Percentiles rank a stretch among this genome's conserved stretches.
These are phyloP conservation scores for Helotiales sp. DNA, from an alignment of 2,329 filamentous ascomycete species.

Conservation along the genomic window DNA sequence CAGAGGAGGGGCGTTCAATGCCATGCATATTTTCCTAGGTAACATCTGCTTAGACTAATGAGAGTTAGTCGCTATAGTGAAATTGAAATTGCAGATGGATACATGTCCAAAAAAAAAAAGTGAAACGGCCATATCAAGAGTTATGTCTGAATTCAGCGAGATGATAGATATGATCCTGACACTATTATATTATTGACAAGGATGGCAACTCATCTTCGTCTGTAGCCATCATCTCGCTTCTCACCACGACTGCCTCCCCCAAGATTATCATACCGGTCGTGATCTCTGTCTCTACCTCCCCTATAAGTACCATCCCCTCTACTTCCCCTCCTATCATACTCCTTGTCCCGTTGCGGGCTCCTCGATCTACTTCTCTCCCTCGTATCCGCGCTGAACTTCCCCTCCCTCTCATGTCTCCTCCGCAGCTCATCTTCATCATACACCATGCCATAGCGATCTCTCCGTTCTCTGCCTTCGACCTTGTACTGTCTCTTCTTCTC, in stretches of 20 bases:
- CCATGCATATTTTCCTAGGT: no score
- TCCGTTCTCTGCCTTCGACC: slow-evolving; percentile 48
- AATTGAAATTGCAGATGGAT: no score
- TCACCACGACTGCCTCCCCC: slow-evolving; percentile 30
- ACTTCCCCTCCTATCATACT: slow-evolving; percentile 31
- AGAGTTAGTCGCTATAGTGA: no score
- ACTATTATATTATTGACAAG: no score
- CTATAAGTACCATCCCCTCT: slow-evolving; percentile 29
- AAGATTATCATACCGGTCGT: slow-evolving; percentile 34
- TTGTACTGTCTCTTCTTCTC: slow-evolving; percentile 93
- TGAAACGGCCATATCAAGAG: no score
- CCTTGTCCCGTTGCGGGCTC: slow-evolving; percentile 38
- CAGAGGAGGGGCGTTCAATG: no score
- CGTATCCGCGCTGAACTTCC: slow-evolving; percentile 34
- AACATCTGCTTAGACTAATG: no score
- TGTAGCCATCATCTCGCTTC: slow-evolving; percentile 35
- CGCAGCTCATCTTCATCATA: slow-evolving; percentile 76
- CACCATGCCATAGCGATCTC: slow-evolving; percentile 75
- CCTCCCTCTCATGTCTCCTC: slow-evolving; percentile 52
- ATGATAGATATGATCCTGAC: no score
- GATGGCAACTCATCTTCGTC: slow-evolving; percentile 23
- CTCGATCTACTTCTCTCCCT: slow-evolving; percentile 41
- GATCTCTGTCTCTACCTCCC: slow-evolving; percentile 29
- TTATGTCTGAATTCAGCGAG: no score
- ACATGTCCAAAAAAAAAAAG: no score